Evolutionary conservation across 2,329 filamentous ascomycete genomes (phyloP).

Genomic region (Cladosporium sp.): DNA sequence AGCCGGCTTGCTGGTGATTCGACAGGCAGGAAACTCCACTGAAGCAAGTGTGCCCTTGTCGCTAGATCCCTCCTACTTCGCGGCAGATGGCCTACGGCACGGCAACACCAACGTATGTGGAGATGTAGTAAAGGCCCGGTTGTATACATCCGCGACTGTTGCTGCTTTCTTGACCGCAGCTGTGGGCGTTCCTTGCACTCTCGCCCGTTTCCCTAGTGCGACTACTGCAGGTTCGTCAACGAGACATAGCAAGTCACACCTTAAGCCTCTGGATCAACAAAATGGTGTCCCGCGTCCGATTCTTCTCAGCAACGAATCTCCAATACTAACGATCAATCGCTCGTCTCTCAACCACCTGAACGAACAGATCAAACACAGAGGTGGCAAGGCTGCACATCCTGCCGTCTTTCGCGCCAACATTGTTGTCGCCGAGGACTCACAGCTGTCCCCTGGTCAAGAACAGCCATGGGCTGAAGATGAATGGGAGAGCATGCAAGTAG

Average conservation of each 20-base stretch:
- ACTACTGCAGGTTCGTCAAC: slow-evolving; percentile 55
- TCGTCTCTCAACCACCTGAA: slow-evolving; percentile 81
- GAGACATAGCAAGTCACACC: slow-evolving; percentile 70
- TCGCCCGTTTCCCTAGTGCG: slow-evolving; percentile 75
- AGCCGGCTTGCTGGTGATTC: slow-evolving; percentile 63
- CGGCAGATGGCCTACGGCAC: slow-evolving; percentile 32
- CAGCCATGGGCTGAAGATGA: slow-evolving; percentile 75
- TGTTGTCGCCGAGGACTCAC: slow-evolving; percentile 60
- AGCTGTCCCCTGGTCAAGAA: slow-evolving; percentile 46
- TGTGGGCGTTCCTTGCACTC: slow-evolving; percentile 74
- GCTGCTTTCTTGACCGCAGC: slow-evolving; percentile 75
- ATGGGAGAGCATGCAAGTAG: slow-evolving; percentile 71
- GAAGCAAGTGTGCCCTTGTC: slow-evolving; percentile 60
- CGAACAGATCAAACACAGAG: slow-evolving; percentile 62
- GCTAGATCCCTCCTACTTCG: slow-evolving; percentile 62
- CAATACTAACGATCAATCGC: slow-evolving; percentile 79
- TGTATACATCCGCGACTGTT: slow-evolving; percentile 66
- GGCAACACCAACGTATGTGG: slow-evolving; percentile 74
- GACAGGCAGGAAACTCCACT: slow-evolving; percentile 36
- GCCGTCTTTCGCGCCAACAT: slow-evolving; percentile 89
- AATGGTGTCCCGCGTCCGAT: slow-evolving; percentile 56
- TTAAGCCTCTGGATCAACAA: slow-evolving; percentile 46
- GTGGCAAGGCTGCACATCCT: slow-evolving; percentile 65
- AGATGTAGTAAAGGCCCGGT: slow-evolving; percentile 69
- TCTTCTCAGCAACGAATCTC: slow-evolving; percentile 87